Evolutionary conservation across 768 basidiomycete species (phyloP), one percentile per base, ranked within the genome.

Genomic region (Coprinopsis marcescibilis): DNA sequence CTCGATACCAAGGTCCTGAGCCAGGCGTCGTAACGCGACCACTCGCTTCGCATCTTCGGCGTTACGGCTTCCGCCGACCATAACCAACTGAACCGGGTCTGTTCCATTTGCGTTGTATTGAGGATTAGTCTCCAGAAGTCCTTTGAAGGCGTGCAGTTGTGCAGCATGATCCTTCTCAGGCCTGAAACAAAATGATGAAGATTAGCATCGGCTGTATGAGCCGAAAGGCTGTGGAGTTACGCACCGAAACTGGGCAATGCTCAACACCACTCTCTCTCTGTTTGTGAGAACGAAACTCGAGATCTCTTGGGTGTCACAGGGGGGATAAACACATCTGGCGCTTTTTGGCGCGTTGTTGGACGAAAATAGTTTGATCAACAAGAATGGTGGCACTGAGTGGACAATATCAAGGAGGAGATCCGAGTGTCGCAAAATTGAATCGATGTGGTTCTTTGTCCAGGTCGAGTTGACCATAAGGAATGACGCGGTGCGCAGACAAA

Each of bases 391-490:
- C 1, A 71, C 54, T 15, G 70, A 33, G 40, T 80, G 77, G 2
- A 78, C 43, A 50, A 66, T 48, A 29, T 75, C 73, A 34, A 86
- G 62, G 15, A 74, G 50, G 11, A 61, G 45, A 51, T 86, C 81
- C 7, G 70, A 67, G 40, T 81, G 70, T 12, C 66, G 67, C 15
- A 96, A 69, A 40, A 96, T 83, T 1, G 78, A 70, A 54, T 87
- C 76, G 51, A 97, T 70, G 57, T 98, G 96, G 33, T 73, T 75
- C 55, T 83, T 81, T 2, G 95, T 98, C 95, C 96, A 98, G 0
- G 88, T 82, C 3, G 92, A 96, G 64, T 98, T 98, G 55, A 89
- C 92, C 89, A 95, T 92, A 36, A 88, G 54, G 64, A 89, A 88
- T 45, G 72, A 76, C 2, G 91, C 81, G 32, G 73, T 75, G 20